Base-by-base conservation (phyloP, 805 yeast species). In the Ogataea siamensis region DNA sequence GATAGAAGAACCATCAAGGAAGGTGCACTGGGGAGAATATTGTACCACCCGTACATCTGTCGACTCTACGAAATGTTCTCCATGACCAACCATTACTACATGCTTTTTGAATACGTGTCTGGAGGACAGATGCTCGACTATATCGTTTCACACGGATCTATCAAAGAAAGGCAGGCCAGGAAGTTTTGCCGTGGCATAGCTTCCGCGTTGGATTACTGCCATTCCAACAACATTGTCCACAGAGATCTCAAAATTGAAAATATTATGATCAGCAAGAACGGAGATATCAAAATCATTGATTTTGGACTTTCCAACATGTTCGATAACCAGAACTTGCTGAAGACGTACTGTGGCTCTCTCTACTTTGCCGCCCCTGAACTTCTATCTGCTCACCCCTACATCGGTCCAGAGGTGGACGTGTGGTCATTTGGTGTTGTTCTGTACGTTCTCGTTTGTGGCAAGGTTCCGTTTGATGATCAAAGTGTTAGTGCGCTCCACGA, bases 331-430 rank as follows among this genome's bases (percentile, higher is more conserved):
- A 70, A 79, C 28, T 67, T 87, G 39, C 76, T 93, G 56, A 87
- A 85, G 56, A 93, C 99, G 1, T 93, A 87, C 58, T 93, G 99
- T 70, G 99, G 99, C 3, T 88, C 97, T 1, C 70, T 93, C 35
- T 93, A 93, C 60, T 93, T 93, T 74, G 99, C 99, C 1, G 99
- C 99, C 0, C 99, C 99, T 0, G 99, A 93, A 62, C 71, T 93
- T 50, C 69, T 93, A 37, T 84, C 86, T 42, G 99, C 98, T 1
- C 80, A 79, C 49, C 97, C 96, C 1, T 93, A 93, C 55, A 70
- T 76, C 24, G 99, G 99, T 0, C 99, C 99, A 1, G 99, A 93
- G 60, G 96, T 93, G 32, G 99, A 93, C 61, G 82, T 93, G 13
- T 93, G 99, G 99, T 87, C 96, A 2, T 91, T 89, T 69, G 99